Evolutionary conservation across 2,329 filamentous ascomycete species (phyloP).

Genomic region (Stemphylium vesicarium): DNA sequence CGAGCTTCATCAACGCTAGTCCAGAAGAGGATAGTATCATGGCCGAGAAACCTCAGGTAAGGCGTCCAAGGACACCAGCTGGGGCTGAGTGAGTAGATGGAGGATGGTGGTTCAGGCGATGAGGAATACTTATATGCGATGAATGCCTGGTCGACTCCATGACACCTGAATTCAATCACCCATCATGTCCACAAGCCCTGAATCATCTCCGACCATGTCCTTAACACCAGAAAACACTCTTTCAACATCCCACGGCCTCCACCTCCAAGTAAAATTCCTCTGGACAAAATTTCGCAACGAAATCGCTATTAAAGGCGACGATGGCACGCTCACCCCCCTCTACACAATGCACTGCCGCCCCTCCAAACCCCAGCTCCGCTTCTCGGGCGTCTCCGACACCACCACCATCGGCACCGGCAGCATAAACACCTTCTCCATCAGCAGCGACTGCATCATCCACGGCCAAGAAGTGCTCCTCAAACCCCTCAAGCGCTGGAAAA

Average conservation of each 20-base stretch:
- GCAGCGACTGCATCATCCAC: constrained; percentile 21
- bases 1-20: neutral
- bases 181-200: neutral
- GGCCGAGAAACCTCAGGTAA: neutral
- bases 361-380: constrained; percentile 25
- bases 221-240: neutral
- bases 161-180: neutral
- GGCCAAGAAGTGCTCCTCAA: constrained; percentile 20
- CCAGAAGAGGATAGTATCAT: neutral
- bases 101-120: neutral
- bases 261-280: constrained; percentile 25
- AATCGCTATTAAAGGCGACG: constrained; percentile 18
- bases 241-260: constrained; percentile 4
- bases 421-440: constrained; percentile 24
- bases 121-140: neutral
- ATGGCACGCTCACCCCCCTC: constrained; percentile 12
- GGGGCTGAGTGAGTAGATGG: constrained; percentile 2
- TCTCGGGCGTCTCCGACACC: constrained; percentile 12
- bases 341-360: constrained; percentile 30
- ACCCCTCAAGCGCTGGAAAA: constrained; percentile 28
- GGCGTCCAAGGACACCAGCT: neutral
- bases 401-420: constrained; percentile 18
- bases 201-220: neutral
- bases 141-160: neutral
- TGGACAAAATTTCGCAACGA: constrained; percentile 30